Evolutionary conservation across 306 rosid genomes (phyloP).

Genomic region (Malus fusca): DNA sequence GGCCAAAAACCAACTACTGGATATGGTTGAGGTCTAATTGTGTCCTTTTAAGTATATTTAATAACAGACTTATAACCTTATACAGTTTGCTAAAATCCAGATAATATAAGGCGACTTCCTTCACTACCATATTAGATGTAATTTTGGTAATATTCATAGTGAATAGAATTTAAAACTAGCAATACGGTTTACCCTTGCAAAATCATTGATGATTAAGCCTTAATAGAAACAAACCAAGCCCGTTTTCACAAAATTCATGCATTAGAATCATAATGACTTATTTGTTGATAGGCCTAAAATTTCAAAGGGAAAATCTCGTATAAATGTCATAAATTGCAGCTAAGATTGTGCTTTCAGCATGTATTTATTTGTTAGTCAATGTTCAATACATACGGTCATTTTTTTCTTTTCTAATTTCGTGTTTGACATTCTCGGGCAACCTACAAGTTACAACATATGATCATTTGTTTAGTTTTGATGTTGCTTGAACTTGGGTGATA

Average conservation of each 20-base stretch:
- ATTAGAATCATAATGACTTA: background rate
- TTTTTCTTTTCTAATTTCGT: background rate
- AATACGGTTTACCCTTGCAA: background rate
- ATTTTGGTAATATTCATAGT: background rate
- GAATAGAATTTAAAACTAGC: background rate
- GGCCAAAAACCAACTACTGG: slow-evolving; percentile 56
- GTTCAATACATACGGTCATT: background rate
- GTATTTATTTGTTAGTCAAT: background rate
- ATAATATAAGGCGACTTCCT: slow-evolving; percentile 9
- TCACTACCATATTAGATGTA: slow-evolving; percentile 1
- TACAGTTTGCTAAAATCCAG: slow-evolving; percentile 10
- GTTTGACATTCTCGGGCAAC: background rate
- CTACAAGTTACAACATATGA: background rate
- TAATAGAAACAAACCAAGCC: background rate
- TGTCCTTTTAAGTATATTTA: slow-evolving; percentile 33
- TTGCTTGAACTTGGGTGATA: background rate
- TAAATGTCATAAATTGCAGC: background rate
- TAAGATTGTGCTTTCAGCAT: background rate
- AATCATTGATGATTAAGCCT: background rate
- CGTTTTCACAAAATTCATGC: background rate
- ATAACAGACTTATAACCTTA: slow-evolving; percentile 21
- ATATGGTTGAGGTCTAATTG: slow-evolving; percentile 85
- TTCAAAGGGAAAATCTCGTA: background rate
- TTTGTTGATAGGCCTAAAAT: background rate
- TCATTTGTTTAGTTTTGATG: background rate